Conservation (phyloP, 2,329 filamentous ascomycete species). For the Myriosclerotinia curreyana region DNA sequence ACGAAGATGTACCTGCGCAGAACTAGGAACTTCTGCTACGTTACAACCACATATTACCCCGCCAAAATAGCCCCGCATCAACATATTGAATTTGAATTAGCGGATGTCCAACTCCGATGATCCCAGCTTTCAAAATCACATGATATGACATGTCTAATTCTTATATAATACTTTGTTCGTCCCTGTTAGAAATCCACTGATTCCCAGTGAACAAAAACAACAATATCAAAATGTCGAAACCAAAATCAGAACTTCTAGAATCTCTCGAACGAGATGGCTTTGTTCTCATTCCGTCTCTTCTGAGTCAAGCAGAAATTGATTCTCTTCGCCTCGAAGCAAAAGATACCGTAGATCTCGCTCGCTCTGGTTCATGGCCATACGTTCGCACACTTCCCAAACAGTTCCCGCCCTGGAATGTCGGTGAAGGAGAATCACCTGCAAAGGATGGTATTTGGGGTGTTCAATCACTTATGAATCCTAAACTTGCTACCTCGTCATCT, state of each 20-base stretch:
- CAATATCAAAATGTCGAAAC: constrained; percentile 25
- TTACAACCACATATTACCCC: constrained; percentile 4
- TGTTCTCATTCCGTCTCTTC: constrained; percentile 65
- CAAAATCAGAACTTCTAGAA: constrained; percentile 31
- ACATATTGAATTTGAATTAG: background rate
- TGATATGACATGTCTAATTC: constrained; percentile 8
- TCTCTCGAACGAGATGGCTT: constrained; percentile 69
- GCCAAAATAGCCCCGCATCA: constrained; percentile 15
- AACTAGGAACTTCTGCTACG: constrained; percentile 2
- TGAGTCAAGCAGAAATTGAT: constrained; percentile 54
- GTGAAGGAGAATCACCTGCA: constrained; percentile 24
- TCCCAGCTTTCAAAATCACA: background rate
- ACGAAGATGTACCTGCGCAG: background rate
- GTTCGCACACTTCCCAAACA: constrained; percentile 85
- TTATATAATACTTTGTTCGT: background rate
- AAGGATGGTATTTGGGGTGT: constrained; percentile 80
- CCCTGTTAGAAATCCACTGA: background rate
- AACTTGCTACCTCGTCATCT: constrained; percentile 56
- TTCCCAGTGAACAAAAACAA: background rate
- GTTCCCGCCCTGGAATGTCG: constrained; percentile 79
- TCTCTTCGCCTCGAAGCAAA: constrained; percentile 59
- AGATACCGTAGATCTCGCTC: constrained; percentile 58
- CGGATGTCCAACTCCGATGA: constrained; percentile 10
- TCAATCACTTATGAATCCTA: constrained; percentile 77
- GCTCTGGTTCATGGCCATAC: constrained; percentile 72